Percentiles rank a stretch among this genome's conserved stretches.
phyloP scores from a whole-genome alignment of 164 flowering plant species.

The Taxillus chinensis region DNA sequence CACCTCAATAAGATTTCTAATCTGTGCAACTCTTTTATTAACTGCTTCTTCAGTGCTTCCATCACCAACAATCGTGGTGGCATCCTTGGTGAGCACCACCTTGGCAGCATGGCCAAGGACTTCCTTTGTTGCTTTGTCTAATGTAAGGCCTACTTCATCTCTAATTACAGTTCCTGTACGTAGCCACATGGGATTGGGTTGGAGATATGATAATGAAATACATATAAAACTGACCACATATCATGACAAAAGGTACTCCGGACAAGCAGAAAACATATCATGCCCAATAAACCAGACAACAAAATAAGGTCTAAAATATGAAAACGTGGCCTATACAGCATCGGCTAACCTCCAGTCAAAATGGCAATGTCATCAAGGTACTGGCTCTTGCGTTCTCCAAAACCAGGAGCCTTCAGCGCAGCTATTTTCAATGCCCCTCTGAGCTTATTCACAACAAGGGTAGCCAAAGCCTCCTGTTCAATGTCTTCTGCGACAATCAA shows the following conservation, averaged over 20 bases:
- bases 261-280: not conserved
- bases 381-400: slow-evolving; percentile 95
- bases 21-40: slow-evolving; percentile 76
- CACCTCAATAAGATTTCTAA: slow-evolving; percentile 79
- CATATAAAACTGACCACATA: too few relatives aligned
- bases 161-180: slow-evolving; percentile 79
- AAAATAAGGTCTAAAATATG: not conserved
- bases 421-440: slow-evolving; percentile 91
- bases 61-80: slow-evolving; percentile 91
- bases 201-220: too few relatives aligned
- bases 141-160: slow-evolving; percentile 85
- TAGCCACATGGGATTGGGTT: not conserved
- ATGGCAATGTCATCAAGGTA: slow-evolving; percentile 96
- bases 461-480: slow-evolving; percentile 97
- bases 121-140: slow-evolving; percentile 82
- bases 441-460: slow-evolving; percentile 94
- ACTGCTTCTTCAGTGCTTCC: slow-evolving; percentile 96
- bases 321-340: not conserved
- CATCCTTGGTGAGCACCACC: slow-evolving; percentile 90
- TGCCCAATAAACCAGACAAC: not conserved
- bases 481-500: slow-evolving; percentile 91
- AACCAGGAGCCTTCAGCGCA: slow-evolving; percentile 97
- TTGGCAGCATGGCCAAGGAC: slow-evolving; percentile 90
- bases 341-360: slow-evolving; percentile 65
- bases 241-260: not conserved